phyloP scores from a whole-genome alignment of 1,284 basidiomycete genomes.

The Hemileia vastatrix region DNA sequence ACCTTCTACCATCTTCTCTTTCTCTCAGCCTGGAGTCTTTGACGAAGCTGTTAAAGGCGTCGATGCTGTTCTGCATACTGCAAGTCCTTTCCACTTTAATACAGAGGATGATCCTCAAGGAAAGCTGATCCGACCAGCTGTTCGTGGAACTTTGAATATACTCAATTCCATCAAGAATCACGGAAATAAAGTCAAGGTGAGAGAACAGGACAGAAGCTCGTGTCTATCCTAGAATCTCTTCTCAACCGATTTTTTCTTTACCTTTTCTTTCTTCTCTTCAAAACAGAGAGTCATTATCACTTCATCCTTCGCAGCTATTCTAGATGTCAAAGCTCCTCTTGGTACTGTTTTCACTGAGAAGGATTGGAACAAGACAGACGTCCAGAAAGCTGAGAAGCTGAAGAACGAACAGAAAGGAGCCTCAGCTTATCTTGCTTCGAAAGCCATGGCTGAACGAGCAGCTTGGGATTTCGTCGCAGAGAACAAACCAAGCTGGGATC shows the following conservation, averaged over 20 bases:
- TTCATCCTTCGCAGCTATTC: slow-evolving; percentile 53
- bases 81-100: slow-evolving; percentile 48
- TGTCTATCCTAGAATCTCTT: too few species aligned
- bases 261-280: too few species aligned
- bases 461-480: slow-evolving; percentile 52
- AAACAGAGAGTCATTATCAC: slow-evolving; percentile 64
- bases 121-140: slow-evolving; percentile 56
- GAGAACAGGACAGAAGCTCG: too few species aligned
- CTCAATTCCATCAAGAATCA: slow-evolving; percentile 53
- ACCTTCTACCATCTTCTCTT: background rate
- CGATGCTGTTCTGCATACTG: slow-evolving; percentile 55
- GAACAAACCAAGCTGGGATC: slow-evolving; percentile 53
- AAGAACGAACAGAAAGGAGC: slow-evolving; percentile 46
- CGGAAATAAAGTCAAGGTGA: too few species aligned
- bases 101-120: slow-evolving; percentile 47
- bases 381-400: slow-evolving; percentile 52
- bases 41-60: slow-evolving; percentile 61
- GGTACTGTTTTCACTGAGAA: slow-evolving; percentile 39
- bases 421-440: slow-evolving; percentile 34
- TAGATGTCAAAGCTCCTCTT: slow-evolving; percentile 42
- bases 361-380: slow-evolving; percentile 59
- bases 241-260: too few species aligned
- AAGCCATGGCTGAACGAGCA: slow-evolving; percentile 51
- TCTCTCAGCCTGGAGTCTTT: slow-evolving; percentile 56
- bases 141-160: slow-evolving; percentile 56